Base-by-base conservation (phyloP, 2,329 filamentous ascomycete genomes). In the Phialocephala subalpina region DNA sequence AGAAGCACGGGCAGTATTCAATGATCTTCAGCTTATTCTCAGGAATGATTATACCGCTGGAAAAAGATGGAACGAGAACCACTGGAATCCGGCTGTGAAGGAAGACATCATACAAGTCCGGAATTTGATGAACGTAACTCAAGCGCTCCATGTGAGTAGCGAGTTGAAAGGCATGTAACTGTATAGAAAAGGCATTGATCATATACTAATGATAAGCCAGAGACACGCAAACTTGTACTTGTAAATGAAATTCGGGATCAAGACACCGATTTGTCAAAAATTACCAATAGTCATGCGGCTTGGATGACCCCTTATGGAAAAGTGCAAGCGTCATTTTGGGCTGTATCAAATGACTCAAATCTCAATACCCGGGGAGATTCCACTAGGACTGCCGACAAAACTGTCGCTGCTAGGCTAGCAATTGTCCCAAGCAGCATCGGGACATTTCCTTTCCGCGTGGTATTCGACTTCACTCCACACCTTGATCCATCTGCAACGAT, bases 1-100 rank as follows among this genome's bases (percentile, higher is more conserved):
- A 57, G 45, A 59, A 59, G 58, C 60, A 29, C 49, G 64, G 25
- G 45, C 40, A n/a, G 42, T 65, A 29, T 62, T 69, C 57, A 70
- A 70, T 47, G 66, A 70, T 58, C 45, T 70, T 45, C 68, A 70
- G 55, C 25, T 42, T 16, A 58, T 70, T 59, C 59, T 70, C 7
- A 56, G 38, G 11, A 56, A 38, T 33, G 52, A 63, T 7, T 45
- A 55, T 55, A 55, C 25, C 7, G n/a, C 20, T 52, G 22, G n/a
- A n/a, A n/a, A 33, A 18, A 49, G 16, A 38, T 12, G 20, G 29
- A 47, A 56, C 49, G 29, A 25, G 7, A 25, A 47, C 9, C 5
- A 45, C 18, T 58, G 61, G 64, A 60, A 64, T 62, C 22, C 58
- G 16, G 42, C 5, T n/a, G 58, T 70, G 29, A 35, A 63, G 52